Percentiles rank a stretch among this genome's conserved stretches.
Conservation (phyloP, 1,139 yeast genomes). For the Geotrichum aggregatum region DNA sequence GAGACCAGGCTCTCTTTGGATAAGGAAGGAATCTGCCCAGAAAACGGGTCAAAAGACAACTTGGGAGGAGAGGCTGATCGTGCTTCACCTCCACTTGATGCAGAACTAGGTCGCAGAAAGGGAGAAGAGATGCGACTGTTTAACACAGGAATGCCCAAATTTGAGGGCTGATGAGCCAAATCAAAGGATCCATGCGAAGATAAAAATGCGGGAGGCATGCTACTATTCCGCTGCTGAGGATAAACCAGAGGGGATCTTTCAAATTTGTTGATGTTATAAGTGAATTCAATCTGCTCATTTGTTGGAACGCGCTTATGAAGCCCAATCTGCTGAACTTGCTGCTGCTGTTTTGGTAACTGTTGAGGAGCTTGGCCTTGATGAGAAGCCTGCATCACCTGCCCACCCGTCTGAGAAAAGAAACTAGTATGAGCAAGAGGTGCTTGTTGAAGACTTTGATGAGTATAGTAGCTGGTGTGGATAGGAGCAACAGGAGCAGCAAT, state of each 20-base stretch:
- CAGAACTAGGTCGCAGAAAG: conserved; percentile 11
- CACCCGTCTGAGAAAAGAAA: too few species aligned
- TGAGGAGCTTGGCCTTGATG: not conserved
- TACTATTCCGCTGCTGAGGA: conserved; percentile 17
- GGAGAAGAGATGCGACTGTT: conserved; percentile 13
- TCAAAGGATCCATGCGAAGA: conserved; percentile 4
- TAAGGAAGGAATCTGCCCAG: not conserved
- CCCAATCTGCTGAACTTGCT: conserved; percentile 3
- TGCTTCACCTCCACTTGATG: conserved; percentile 5
- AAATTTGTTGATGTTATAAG: not conserved
- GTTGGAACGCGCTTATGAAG: conserved; percentile 6
- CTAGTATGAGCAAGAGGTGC: too few species aligned
- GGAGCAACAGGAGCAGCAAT: not conserved
- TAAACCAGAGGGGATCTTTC: not conserved
- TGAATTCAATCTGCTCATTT: not conserved
- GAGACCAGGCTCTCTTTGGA: conserved; percentile 8
- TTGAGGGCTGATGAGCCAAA: not conserved
- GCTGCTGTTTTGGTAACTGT: not conserved
- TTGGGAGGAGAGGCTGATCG: conserved; percentile 13
- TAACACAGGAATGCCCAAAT: not conserved
- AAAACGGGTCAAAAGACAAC: conserved; percentile 3
- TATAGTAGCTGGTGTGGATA: not conserved
- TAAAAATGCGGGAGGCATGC: conserved; percentile 17
- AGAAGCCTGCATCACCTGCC: not conserved
- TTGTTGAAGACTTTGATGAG: too few species aligned